Base-by-base conservation (phyloP, 345 rosid genomes). In the Kandelia obovata region DNA sequence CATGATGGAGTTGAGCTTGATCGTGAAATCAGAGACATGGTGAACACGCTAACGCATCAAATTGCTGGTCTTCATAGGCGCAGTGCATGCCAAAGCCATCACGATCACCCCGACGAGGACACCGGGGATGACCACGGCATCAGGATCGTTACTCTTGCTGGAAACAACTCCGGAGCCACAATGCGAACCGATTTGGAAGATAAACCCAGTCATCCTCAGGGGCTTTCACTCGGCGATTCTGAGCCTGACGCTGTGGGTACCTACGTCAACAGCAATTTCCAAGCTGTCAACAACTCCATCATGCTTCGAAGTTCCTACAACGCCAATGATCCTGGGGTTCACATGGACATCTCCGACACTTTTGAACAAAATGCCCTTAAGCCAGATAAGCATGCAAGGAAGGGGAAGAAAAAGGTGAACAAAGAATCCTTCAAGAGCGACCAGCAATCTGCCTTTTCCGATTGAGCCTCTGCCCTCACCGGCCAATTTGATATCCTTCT, bases 241-340 rank as follows among this genome's bases (percentile, higher is more conserved):
- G 16, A 85, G 68, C 73, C 73, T 21, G 93, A 89, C 13, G 72
- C 73, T 21, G 4, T 82, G 71, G 83, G 67, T 23, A 87, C 96
- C 0, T 89, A 68, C n/a, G 93, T 91, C 26, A 94, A 94, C 77
- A 94, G 96, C 79, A 94, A 91, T 62, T 91, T 88, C 73, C 98
- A 91, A 63, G 88, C 98, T 0, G 86, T 94, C 32, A 94, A 91
- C 80, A 94, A 94, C 73, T 94, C 98, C 2, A 82, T 94, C 62
- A 88, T 91, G 98, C 67, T 94, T 46, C 79, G 81, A 0, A 86
- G 92, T 68, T 70, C 61, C 49, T 86, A 91, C 82, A 84, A 30
- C 73, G 81, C 96, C 60, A 86, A 91, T 64, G 96, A 94, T 71
- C 98, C 98, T 0, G 97, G 98, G 0, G 96, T 94, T 72, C 97